Evolutionary conservation across 257 asterid species (phyloP).

Genomic region (Capsicum baccatum): DNA sequence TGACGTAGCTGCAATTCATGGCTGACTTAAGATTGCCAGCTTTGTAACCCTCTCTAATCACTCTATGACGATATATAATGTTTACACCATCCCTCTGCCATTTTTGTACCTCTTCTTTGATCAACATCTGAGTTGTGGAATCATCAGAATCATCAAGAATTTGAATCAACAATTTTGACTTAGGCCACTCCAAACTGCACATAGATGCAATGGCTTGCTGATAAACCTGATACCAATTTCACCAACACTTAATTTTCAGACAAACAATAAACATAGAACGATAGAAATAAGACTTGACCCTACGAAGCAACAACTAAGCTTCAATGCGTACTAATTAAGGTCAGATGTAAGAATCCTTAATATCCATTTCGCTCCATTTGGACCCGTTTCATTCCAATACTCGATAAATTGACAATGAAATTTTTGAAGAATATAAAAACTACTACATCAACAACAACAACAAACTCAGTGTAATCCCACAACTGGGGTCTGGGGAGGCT

Average conservation of each 20-base stretch:
- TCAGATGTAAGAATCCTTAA: not conserved
- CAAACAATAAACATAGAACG: not conserved
- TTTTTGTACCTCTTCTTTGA: conserved; percentile 80
- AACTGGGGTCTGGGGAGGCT: not conserved
- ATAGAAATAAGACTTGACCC: not conserved
- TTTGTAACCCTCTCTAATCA: conserved; percentile 87
- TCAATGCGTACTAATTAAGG: not conserved
- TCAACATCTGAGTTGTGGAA: conserved; percentile 60
- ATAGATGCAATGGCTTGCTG: conserved; percentile 92
- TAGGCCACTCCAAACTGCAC: conserved; percentile 91
- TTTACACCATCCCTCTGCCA: conserved; percentile 85
- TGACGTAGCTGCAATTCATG: conserved; percentile 90
- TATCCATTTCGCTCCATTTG: not conserved
- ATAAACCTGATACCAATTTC: conserved; percentile 63
- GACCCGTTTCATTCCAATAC: not conserved
- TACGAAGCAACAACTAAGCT: not conserved
- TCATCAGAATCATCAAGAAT: conserved; percentile 93
- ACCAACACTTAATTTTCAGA: conserved; percentile 10
- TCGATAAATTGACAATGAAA: not conserved
- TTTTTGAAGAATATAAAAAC: not conserved
- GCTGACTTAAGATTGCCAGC: conserved; percentile 97
- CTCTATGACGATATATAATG: conserved; percentile 85
- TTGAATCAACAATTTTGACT: conserved; percentile 76
- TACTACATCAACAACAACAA: not conserved
- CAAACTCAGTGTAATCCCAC: not conserved